Percentiles rank a stretch among this genome's conserved stretches.
Conservation (phyloP, 148 eudicot species). For the Fallopia convolvulus region DNA sequence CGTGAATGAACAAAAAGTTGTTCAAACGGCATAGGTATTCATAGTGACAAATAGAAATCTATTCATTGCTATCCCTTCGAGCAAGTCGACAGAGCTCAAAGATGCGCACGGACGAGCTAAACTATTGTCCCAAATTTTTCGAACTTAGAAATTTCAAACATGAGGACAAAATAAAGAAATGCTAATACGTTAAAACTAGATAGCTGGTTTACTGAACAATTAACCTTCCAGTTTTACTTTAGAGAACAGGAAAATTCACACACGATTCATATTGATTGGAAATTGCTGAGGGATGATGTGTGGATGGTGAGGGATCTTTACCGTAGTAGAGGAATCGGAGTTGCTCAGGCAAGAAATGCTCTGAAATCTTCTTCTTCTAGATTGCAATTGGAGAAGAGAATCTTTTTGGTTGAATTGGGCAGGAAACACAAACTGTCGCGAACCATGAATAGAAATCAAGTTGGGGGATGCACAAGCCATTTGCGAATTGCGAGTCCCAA, state of each 20-base stretch:
- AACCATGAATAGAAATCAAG: neutral
- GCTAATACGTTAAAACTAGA: neutral
- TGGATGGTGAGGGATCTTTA: conserved; percentile 5
- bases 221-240: neutral
- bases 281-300: neutral
- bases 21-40: neutral
- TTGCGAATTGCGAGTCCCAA: neutral
- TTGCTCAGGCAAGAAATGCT: conserved; percentile 21
- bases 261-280: neutral
- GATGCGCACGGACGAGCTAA: neutral
- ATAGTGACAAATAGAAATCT: neutral
- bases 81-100: neutral
- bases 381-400: conserved; percentile 16
- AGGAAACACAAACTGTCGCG: neutral
- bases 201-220: neutral
- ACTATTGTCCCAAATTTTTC: neutral
- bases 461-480: conserved; percentile 7
- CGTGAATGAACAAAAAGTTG: neutral
- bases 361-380: conserved; percentile 16
- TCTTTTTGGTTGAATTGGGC: neutral
- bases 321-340: conserved; percentile 21
- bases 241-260: neutral
- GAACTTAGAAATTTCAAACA: neutral
- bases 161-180: neutral
- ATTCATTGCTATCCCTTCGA: neutral